These are phyloP conservation scores for Pseudogymnoascus sp. DNA, from an alignment of 2,329 filamentous ascomycete species.

Conservation along the genomic window DNA sequence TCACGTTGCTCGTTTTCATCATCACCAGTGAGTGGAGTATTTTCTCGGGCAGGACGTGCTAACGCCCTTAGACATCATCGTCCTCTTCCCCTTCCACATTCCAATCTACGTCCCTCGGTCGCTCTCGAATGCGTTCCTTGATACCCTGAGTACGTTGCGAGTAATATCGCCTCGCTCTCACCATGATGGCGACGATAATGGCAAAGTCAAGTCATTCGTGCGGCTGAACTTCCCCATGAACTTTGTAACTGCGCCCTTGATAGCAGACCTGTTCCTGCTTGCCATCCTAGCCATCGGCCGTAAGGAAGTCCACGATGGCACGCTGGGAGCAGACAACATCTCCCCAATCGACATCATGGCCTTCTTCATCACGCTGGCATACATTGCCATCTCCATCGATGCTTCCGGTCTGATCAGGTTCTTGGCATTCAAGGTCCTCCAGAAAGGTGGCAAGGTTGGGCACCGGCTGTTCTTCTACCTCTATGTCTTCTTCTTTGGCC, in stretches of 20 bases:
- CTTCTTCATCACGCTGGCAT: slow-evolving; percentile 67
- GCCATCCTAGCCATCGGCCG: slow-evolving; percentile 61
- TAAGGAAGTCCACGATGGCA: slow-evolving; percentile 60
- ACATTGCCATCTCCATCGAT: slow-evolving; percentile 71
- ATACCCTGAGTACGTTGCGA: slow-evolving; percentile 38
- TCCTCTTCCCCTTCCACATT: slow-evolving; percentile 61
- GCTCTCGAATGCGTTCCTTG: slow-evolving; percentile 38
- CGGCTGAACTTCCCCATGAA: slow-evolving; percentile 56
- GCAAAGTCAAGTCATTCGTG: slow-evolving; percentile 35
- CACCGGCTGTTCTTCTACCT: slow-evolving; percentile 64
- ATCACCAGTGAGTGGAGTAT: slow-evolving; percentile 54
- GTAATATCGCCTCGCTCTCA: slow-evolving; percentile 39
- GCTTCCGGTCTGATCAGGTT: slow-evolving; percentile 65
- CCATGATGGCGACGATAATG: slow-evolving; percentile 20
- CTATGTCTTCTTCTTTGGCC: slow-evolving; percentile 61
- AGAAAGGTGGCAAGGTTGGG: slow-evolving; percentile 59
- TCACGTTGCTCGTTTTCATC: slow-evolving; percentile 62
- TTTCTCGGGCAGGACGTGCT: background rate
- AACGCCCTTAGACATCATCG: slow-evolving; percentile 49
- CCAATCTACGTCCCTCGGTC: slow-evolving; percentile 50
- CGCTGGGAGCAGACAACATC: slow-evolving; percentile 57
- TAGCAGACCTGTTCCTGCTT: slow-evolving; percentile 63
- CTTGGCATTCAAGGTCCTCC: slow-evolving; percentile 61
- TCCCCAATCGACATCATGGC: slow-evolving; percentile 64
- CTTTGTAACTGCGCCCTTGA: slow-evolving; percentile 61